Percentiles rank a stretch among this genome's conserved stretches.
Conservation (phyloP, 139 green algal species). For the Limnomonas spitsbergensis region DNA sequence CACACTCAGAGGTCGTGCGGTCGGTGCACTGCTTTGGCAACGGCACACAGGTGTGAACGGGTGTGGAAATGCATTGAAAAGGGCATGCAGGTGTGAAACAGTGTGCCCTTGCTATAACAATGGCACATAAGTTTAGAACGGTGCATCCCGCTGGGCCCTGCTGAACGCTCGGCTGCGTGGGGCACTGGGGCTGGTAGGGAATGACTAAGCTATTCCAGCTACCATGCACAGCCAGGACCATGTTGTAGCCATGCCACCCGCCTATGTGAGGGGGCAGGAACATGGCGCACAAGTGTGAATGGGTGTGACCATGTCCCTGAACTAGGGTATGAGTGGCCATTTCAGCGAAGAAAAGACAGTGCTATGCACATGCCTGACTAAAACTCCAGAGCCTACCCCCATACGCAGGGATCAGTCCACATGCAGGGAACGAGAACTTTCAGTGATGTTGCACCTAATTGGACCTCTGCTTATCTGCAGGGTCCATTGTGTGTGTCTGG, state of each 20-base stretch:
- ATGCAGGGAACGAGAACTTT: neutral
- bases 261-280: no score
- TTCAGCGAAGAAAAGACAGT: no score
- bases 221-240: no score
- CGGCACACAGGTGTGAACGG: neutral
- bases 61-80: neutral
- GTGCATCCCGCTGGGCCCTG: neutral
- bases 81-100: neutral
- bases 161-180: neutral
- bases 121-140: neutral
- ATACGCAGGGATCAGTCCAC: neutral
- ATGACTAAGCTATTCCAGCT: no score
- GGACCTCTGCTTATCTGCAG: neutral
- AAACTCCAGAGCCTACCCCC: neutral
- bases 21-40: slow-evolving; percentile 52
- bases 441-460: neutral
- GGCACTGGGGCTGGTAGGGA: neutral
- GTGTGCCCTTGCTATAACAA: neutral
- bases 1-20: slow-evolving; percentile 58
- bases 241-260: no score
- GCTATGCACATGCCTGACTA: no score
- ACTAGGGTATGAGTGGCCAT: no score
- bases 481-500: slow-evolving; percentile 46
- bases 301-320: no score
- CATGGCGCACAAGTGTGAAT: no score